These are phyloP conservation scores for Gracilaria domingensis DNA, from an alignment of 23 red algal species.

Conservation along the genomic window DNA sequence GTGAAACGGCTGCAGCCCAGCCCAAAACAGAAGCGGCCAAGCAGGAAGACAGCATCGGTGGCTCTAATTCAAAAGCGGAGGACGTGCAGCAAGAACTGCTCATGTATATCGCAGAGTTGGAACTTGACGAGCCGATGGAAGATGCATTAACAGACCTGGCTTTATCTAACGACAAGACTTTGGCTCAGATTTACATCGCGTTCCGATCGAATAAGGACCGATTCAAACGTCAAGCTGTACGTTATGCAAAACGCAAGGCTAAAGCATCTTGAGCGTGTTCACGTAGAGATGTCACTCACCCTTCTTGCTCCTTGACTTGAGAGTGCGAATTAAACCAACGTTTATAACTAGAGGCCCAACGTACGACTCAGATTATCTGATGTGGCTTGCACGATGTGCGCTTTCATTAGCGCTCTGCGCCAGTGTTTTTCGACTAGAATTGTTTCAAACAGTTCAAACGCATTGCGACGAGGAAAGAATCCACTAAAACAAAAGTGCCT, in stretches of 20 bases:
- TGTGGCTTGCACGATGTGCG: too few species aligned
- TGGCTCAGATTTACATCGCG: conserved; percentile 30
- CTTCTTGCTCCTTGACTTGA: not conserved
- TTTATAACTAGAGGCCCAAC: not conserved
- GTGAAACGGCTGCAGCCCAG: not conserved
- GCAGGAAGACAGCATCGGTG: not conserved
- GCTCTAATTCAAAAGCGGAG: not conserved
- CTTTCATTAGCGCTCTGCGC: too few species aligned
- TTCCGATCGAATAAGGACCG: conserved; percentile 27
- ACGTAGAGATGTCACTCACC: not conserved
- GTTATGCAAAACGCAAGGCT: conserved; percentile 13
- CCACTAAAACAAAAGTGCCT: too few species aligned
- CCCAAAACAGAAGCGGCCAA: not conserved
- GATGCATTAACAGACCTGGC: conserved; percentile 61
- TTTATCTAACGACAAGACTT: conserved; percentile 34
- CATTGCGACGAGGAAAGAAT: too few species aligned
- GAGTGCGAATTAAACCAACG: not conserved
- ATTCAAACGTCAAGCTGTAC: conserved; percentile 61
- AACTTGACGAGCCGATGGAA: conserved; percentile 45
- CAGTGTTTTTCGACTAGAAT: too few species aligned
- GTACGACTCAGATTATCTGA: too few species aligned
- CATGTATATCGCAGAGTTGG: conserved; percentile 39
- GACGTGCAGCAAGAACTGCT: conserved; percentile 42
- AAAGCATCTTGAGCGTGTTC: not conserved
- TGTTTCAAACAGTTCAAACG: too few species aligned